phyloP scores from a whole-genome alignment of 2,329 filamentous ascomycete species.

The Hymenoscyphus scutula region DNA sequence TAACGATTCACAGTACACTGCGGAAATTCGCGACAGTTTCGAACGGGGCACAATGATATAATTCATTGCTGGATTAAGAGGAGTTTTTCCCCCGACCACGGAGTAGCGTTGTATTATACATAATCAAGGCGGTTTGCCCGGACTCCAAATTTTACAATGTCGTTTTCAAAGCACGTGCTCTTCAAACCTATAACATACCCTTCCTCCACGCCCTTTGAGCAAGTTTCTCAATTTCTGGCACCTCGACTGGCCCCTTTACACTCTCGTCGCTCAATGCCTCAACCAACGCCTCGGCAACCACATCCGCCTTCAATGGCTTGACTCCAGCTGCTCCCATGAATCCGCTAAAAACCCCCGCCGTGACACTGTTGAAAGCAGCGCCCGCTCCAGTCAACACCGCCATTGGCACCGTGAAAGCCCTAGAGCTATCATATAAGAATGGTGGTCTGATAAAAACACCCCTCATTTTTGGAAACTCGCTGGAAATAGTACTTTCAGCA shows the following conservation, averaged over 20 bases:
- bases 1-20: constrained; percentile 65
- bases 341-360: constrained; percentile 71
- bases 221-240: constrained; percentile 75
- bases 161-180: neutral
- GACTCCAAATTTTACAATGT: constrained; percentile 10
- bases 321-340: constrained; percentile 79
- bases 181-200: constrained; percentile 66
- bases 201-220: constrained; percentile 84
- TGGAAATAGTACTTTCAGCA: constrained; percentile 74
- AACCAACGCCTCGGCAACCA: constrained; percentile 84
- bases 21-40: constrained; percentile 95
- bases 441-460: constrained; percentile 80
- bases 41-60: constrained; percentile 95
- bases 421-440: constrained; percentile 84
- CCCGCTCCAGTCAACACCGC: constrained; percentile 75
- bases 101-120: constrained; percentile 16
- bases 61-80: constrained; percentile 13
- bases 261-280: constrained; percentile 76
- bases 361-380: constrained; percentile 71
- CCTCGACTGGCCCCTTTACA: constrained; percentile 73
- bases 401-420: constrained; percentile 79
- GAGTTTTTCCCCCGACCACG: neutral
- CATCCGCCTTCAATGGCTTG: constrained; percentile 84
- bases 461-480: constrained; percentile 71
- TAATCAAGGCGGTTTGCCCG: constrained; percentile 7